Conservation (phyloP, 2,329 filamentous ascomycete species). For the Colletotrichum coccodes region DNA sequence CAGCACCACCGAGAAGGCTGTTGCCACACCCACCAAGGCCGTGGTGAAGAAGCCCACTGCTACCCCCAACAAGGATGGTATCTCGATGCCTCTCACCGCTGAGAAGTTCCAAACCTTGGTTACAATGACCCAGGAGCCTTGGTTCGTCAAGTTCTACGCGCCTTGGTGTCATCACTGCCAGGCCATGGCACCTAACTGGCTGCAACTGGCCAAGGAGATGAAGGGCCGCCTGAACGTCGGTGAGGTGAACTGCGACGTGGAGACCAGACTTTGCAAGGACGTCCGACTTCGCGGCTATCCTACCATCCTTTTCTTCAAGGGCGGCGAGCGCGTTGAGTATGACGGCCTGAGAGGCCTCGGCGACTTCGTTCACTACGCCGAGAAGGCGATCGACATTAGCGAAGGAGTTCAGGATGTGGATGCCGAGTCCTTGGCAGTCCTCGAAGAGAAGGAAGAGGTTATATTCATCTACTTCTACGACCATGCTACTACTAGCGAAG, state of each 20-base stretch:
- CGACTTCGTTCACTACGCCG: slow-evolving; percentile 87
- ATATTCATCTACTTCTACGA: slow-evolving; percentile 99
- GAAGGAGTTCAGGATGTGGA: slow-evolving; percentile 85
- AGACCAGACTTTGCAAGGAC: slow-evolving; percentile 92
- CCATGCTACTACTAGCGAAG: slow-evolving; percentile 90
- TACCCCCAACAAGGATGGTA: slow-evolving; percentile 79
- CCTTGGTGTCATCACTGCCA: slow-evolving; percentile 98
- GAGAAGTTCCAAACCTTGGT: slow-evolving; percentile 89
- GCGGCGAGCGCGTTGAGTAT: slow-evolving; percentile 92
- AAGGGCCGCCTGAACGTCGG: slow-evolving; percentile 89
- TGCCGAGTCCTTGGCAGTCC: slow-evolving; percentile 76
- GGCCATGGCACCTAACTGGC: slow-evolving; percentile 90
- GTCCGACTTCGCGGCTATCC: slow-evolving; percentile 83
- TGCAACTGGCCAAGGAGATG: slow-evolving; percentile 91
- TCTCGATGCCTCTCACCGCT: slow-evolving; percentile 79
- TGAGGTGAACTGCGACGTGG: slow-evolving; percentile 93
- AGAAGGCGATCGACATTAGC: slow-evolving; percentile 83
- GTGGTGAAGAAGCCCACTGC: slow-evolving; percentile 59
- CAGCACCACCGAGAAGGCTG: slow-evolving; percentile 33
- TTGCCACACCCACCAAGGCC: slow-evolving; percentile 48
- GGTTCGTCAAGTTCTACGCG: slow-evolving; percentile 99
- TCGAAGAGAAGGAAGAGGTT: slow-evolving; percentile 94
- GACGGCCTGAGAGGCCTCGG: slow-evolving; percentile 90
- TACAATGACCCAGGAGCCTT: slow-evolving; percentile 87
- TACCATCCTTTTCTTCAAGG: slow-evolving; percentile 92